Base-by-base conservation (phyloP, 805 yeast genomes). In the Schizosaccharomyces octosporus region DNA sequence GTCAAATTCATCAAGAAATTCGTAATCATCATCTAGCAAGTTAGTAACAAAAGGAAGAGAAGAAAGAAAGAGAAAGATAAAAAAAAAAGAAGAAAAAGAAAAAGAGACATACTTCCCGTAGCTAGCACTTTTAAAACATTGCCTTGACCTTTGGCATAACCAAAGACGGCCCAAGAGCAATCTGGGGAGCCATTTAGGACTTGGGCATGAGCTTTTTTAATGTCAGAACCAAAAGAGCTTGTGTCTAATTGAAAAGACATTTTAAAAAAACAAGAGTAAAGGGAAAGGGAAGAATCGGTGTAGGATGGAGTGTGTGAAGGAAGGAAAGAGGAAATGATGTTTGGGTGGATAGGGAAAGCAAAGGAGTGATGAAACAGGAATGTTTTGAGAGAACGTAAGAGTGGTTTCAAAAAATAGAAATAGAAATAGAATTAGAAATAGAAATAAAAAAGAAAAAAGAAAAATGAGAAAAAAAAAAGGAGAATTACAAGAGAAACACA, bases 1-100 rank as follows among this genome's bases (percentile, higher is more conserved):
- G 66, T 82, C 84, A 70, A 93, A 90, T 64, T 85, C 80, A 45
- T 79, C 81, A 48, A 86, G 81, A 69, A 93, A 87, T 62, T 87
- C 95, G 54, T 76, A 76, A 29, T 54, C 32, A 31, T 21, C 43
- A 19, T 60, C 39, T 27, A n/a, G 41, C 41, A 36, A 11, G 41
- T 36, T 36, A 36, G 41, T 2, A 7, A 36, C 17, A 36, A 45
- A 17, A 45, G n/a, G 9, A 19, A 7, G 7, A 45, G n/a, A 17
- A 7, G n/a, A 19, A 11, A 45, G 48, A 43, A 43, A 43, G 5
- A 43, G n/a, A 17, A 21, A 27, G 24, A 60, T 1, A 6, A 66
- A 59, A 31, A 31, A 21, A 27, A 60, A 19, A n/a, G 41, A 48
- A 19, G 72, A 74, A 43, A 41, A 48, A 19, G 72, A 74, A 43